Conservation (phyloP, 1,284 basidiomycete genomes). For the Marasmius fiardii region DNA sequence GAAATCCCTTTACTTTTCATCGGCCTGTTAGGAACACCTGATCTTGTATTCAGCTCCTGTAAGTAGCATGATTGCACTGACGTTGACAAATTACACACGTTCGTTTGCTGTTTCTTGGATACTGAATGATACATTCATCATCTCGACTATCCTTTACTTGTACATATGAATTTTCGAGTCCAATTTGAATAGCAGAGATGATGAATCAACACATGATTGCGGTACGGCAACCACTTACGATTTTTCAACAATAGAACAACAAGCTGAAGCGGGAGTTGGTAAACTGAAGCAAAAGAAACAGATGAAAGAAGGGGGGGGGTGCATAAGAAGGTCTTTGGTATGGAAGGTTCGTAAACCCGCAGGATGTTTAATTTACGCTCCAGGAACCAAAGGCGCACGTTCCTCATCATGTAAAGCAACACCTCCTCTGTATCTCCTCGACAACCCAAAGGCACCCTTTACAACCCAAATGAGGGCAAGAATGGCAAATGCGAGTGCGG, state of each 20-base stretch:
- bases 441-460: constrained; percentile 64
- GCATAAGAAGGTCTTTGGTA: background rate
- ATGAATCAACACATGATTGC: no score
- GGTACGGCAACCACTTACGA: no score
- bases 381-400: constrained; percentile 67
- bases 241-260: background rate
- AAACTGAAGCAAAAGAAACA: background rate
- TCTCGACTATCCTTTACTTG: no score
- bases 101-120: no score
- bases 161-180: no score
- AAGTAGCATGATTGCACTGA: no score
- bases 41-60: no score
- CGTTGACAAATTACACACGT: no score
- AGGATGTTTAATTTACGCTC: background rate
- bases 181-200: no score
- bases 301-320: background rate
- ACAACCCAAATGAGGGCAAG: constrained; percentile 82
- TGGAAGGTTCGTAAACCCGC: background rate
- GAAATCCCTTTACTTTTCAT: no score
- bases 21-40: no score
- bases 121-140: no score
- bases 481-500: constrained; percentile 81
- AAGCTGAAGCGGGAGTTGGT: background rate
- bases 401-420: constrained; percentile 81
- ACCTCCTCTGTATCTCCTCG: constrained; percentile 34